Evolutionary conservation across 306 rosid genomes (phyloP).

Genomic region (Cajanus cajan): DNA sequence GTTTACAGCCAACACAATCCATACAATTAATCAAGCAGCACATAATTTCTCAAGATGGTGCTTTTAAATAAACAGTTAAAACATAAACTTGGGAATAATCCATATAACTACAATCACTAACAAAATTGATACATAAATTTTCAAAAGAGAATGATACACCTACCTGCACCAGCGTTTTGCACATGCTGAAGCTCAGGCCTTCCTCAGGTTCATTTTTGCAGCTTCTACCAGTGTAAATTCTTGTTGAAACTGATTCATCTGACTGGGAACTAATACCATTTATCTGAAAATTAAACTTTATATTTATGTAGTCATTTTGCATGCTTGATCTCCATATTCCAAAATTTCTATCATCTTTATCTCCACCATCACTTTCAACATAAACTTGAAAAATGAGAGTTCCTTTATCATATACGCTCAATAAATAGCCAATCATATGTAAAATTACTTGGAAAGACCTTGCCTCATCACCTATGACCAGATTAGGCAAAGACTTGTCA

Average conservation of each 20-base stretch:
- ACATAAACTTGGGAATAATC: neutral
- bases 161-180: slow-evolving; percentile 72
- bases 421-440: slow-evolving; percentile 68
- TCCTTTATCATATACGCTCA: slow-evolving; percentile 44
- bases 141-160: neutral
- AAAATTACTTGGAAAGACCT: slow-evolving; percentile 75
- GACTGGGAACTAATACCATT: slow-evolving; percentile 31
- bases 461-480: slow-evolving; percentile 69
- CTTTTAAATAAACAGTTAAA: neutral
- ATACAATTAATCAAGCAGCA: neutral
- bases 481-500: slow-evolving; percentile 62
- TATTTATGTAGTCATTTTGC: slow-evolving; percentile 42
- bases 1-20: slow-evolving; percentile 9
- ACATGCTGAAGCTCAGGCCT: slow-evolving; percentile 64
- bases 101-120: neutral
- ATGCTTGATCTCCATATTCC: slow-evolving; percentile 50
- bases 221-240: slow-evolving; percentile 37
- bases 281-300: slow-evolving; percentile 63
- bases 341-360: slow-evolving; percentile 43
- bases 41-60: neutral
- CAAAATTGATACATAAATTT: neutral
- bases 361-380: slow-evolving; percentile 35
- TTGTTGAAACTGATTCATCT: slow-evolving; percentile 40
- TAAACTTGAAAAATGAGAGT: slow-evolving; percentile 48
- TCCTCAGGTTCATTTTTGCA: slow-evolving; percentile 47